Percentiles rank a stretch among this genome's conserved stretches.
Conservation (phyloP, 768 basidiomycete genomes). For the Leccinum obscurum region DNA sequence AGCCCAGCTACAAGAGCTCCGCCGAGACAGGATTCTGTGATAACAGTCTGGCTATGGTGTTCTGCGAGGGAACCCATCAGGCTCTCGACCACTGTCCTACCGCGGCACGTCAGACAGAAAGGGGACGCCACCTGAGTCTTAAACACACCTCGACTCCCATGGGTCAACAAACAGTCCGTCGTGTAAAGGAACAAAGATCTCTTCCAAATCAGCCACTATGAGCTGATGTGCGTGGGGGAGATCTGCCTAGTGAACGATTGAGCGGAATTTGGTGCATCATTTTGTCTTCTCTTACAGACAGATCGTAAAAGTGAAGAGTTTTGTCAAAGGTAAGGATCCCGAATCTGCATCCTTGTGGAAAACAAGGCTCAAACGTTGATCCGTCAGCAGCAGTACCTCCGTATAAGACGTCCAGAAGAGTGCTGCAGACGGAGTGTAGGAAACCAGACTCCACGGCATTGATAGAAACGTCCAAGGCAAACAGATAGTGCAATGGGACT, state of each 20-base stretch:
- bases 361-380: slow-evolving; percentile 45
- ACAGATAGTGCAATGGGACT: slow-evolving; percentile 72
- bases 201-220: slow-evolving; percentile 87
- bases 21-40: slow-evolving; percentile 68
- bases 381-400: slow-evolving; percentile 48
- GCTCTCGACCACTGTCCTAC: slow-evolving; percentile 61
- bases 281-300: slow-evolving; percentile 60
- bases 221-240: slow-evolving; percentile 60
- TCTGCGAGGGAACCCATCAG: slow-evolving; percentile 66
- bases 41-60: slow-evolving; percentile 51
- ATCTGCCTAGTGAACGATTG: slow-evolving; percentile 39
- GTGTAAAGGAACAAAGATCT: slow-evolving; percentile 81
- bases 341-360: slow-evolving; percentile 57
- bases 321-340: slow-evolving; percentile 83
- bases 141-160: slow-evolving; percentile 60
- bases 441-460: slow-evolving; percentile 71
- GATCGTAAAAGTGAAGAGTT: slow-evolving; percentile 83
- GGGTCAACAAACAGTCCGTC: slow-evolving; percentile 79
- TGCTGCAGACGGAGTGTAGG: slow-evolving; percentile 61
- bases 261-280: slow-evolving; percentile 14
- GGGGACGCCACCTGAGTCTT: background rate
- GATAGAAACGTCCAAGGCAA: slow-evolving; percentile 81
- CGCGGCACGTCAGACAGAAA: slow-evolving; percentile 11
- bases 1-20: slow-evolving; percentile 73
- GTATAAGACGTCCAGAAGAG: slow-evolving; percentile 64